Conservation (phyloP, 1,284 basidiomycete genomes). For the Neotropicomus parvogracilis region DNA sequence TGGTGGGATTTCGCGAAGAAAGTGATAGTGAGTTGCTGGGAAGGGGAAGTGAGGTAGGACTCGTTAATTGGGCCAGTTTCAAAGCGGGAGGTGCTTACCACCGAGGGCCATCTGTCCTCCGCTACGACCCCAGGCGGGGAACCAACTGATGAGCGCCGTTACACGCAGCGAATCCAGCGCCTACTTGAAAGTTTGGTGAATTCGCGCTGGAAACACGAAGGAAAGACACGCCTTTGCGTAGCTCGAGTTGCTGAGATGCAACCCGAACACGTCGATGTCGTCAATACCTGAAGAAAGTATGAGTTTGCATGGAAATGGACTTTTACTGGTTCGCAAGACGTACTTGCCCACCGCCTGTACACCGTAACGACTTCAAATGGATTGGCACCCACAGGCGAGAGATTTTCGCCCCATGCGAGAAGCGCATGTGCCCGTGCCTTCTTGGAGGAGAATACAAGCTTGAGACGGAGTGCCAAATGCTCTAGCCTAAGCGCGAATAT, state of each 20-base stretch:
- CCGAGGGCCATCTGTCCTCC: slow-evolving; percentile 72
- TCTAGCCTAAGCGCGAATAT: slow-evolving; percentile 40
- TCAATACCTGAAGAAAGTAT: slow-evolving; percentile 48
- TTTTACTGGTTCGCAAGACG: slow-evolving; percentile 26
- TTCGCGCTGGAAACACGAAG: rapidly evolving
- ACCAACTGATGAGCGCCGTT: slow-evolving; percentile 43
- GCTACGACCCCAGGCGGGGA: slow-evolving; percentile 61
- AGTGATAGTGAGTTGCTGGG: slow-evolving; percentile 70
- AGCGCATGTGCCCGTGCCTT: slow-evolving; percentile 38
- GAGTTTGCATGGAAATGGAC: not conserved
- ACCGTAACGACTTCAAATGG: slow-evolving; percentile 46
- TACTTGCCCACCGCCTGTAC: slow-evolving; percentile 55
- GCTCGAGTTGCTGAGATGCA: slow-evolving; percentile 72
- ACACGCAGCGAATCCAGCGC: slow-evolving; percentile 43
- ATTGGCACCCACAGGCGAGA: slow-evolving; percentile 53
- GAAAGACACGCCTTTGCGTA: slow-evolving; percentile 58
- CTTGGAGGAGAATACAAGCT: slow-evolving; percentile 41
- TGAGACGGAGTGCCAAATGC: slow-evolving; percentile 37
- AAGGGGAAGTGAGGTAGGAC: not conserved
- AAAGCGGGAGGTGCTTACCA: slow-evolving; percentile 37
- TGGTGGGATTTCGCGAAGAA: slow-evolving; percentile 78
- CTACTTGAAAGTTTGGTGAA: slow-evolving; percentile 22
- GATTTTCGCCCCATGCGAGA: slow-evolving; percentile 41
- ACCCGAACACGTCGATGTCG: slow-evolving; percentile 61
- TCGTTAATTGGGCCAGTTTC: slow-evolving; percentile 1